Evolutionary conservation across 805 yeast genomes (phyloP), one percentile per base, ranked within the genome.

Genomic region (Wickerhamiella sorbophila): DNA sequence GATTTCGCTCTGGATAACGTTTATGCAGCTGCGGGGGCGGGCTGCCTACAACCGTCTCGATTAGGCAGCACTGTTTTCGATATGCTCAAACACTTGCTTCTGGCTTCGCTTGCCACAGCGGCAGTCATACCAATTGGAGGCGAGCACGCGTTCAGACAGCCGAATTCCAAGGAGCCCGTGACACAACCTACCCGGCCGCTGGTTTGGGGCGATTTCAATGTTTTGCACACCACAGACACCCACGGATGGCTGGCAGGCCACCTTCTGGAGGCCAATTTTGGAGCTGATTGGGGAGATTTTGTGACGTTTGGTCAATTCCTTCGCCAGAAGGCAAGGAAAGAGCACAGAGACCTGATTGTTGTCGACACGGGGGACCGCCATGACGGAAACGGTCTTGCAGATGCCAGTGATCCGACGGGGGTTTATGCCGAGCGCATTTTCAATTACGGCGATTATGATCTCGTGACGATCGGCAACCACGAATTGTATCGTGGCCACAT

Each of bases 241-340:
- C 98, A 91, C 59, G 96, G 69, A 26, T 91, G 98, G 98, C 74
- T 80, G 48, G 77, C 88, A 4, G 96, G 96, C 0, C 98, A 88
- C 62, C 52, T 74, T 32, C 76, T 77, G 49, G 96, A 87, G 58
- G 67, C 71, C 22, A 40, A 49, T 36, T 54, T 54, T 43, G 45
- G 56, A 38, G 88, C 80, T 5, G 83, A 86, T 56, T 87, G 95
- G 95, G 96, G 95, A n/a, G 94, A 87, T 54, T 84, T 80, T 45
- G 57, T 81, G 1, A 75, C 87, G 0, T 86, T 87, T 52, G 61
- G 73, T 1, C 48, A 58, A 8, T 72, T 69, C 42, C 57, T 86
- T 51, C 65, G 63, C 27, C 48, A 53, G 0, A 46, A 52, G n/a
- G 77, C 82, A 0, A 62, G 57, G 18, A 44, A 56, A 22, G 26